Evolutionary conservation across 495 filamentous ascomycete genomes (phyloP), one percentile per base, ranked within the genome.

Genomic region (Sabuloglossum arenarium): DNA sequence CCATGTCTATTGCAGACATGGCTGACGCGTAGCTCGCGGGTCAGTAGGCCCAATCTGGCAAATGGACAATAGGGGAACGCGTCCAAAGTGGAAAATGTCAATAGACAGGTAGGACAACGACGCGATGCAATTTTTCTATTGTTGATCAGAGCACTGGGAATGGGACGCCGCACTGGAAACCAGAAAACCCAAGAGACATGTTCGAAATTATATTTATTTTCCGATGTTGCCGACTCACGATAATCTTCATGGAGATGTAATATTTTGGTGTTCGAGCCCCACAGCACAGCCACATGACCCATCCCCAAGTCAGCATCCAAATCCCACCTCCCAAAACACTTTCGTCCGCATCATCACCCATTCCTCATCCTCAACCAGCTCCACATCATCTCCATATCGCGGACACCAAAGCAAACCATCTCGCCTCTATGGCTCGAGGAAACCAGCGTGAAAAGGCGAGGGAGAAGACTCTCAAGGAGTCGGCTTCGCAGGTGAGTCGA

Each of bases 361-460:
- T n/a, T n/a, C n/a, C n/a, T n/a, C n/a, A n/a, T n/a, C n/a, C n/a
- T n/a, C n/a, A n/a, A n/a, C n/a, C n/a, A n/a, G n/a, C n/a, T n/a
- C n/a, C n/a, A n/a, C n/a, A n/a, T n/a, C n/a, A n/a, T n/a, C n/a
- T n/a, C 24, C 25, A 10, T 28, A 55, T 43, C 30, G 53, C 53
- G 53, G 23, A 37, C 53, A 37, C 30, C 39, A 16, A 37, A 5
- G 37, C n/a, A 27, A 55, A 11, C n/a, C n/a, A 16, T n/a, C 24
- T 56, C 43, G 39, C 25, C 39, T 43, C 21, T 32, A 95, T 95
- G 88, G 79, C 88, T 57, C 85, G 88, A 66, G 88, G 88, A 60
- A 96, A 96, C 66, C 88, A 96, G 75, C 79, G 88, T 64, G 88
- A 94, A 55, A 85, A 84, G 68, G 85, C 83, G 63, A 84, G 88